Conservation (phyloP, 257 asterid species). For the Nicotiana tomentosiformis region DNA sequence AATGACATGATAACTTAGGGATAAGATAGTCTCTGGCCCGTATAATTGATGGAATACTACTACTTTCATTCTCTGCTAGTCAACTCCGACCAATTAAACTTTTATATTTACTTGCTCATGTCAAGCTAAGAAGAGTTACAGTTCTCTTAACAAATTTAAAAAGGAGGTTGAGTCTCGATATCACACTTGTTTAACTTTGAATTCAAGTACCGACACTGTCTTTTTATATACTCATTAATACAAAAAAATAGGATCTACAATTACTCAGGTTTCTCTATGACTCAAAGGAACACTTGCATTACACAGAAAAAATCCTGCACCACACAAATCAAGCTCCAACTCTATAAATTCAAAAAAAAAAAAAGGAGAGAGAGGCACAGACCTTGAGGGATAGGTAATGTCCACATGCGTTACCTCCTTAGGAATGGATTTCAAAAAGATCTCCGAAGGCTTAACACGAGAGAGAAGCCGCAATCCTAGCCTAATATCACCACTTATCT, state of each 20-base stretch:
- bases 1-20: not conserved
- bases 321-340: not conserved
- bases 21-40: not conserved
- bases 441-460: slow-evolving; percentile 86
- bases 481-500: slow-evolving; percentile 31
- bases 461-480: slow-evolving; percentile 80
- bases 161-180: not conserved
- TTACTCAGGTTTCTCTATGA: not conserved
- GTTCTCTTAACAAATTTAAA: not conserved
- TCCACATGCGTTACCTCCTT: slow-evolving; percentile 64
- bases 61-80: not conserved
- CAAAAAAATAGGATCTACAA: not conserved
- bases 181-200: not conserved
- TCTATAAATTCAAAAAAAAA: not conserved
- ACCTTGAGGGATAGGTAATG: slow-evolving; percentile 78
- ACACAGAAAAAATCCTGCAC: not conserved
- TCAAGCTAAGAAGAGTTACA: not conserved
- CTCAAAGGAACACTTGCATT: slow-evolving; percentile 5
- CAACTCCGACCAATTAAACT: not conserved
- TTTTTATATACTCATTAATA: not conserved
- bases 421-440: slow-evolving; percentile 84
- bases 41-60: not conserved
- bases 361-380: not conserved
- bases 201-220: not conserved
- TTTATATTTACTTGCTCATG: not conserved